Evolutionary conservation across 176 grass and related monocot genomes (phyloP), one percentile per base, ranked within the genome.

Genomic region (Otatea glauca): DNA sequence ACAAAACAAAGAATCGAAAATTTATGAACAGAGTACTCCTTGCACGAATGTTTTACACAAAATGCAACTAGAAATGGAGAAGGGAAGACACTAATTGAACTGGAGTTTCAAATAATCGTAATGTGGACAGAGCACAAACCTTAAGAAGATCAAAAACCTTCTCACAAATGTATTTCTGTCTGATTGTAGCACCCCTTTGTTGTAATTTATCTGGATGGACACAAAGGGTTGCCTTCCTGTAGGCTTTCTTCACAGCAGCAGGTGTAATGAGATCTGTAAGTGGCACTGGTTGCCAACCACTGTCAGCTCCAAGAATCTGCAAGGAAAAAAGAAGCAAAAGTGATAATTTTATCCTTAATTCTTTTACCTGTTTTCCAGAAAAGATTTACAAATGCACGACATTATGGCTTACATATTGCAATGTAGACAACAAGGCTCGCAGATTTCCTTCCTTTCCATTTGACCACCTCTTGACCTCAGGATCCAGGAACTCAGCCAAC

Each of bases 81-180:
- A 49, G 16, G 11, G 44, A 27, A 35, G 10, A 51, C 1, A 20
- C 17, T 7, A 34, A 17, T 75, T 37, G 29, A 13, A 74, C 15
- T 9, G 17, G 54, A 62, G 39, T n/a, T 59, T 21, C 76, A 65
- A 81, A 48, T 41, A 20, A 70, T 37, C 7, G 23, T 43, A 68
- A n/a, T 37, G 7, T 35, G 13, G 20, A 55, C 56, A 25, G 12
- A 39, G 24, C 65, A 66, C 71, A 70, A 55, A 96, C 96, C 96
- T 99, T 99, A 65, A 99, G 96, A 68, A 96, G 96, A 89, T 99
- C 96, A 43, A 94, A 99, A 65, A 99, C 93, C 63, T 99, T 99
- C 77, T 99, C 96, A 24, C 96, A 96, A 20, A 99, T 89, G 71
- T 96, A 99, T 83, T 92, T 99, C 81, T 96, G 96, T 66, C 92